These are phyloP conservation scores for Litchi chinensis DNA, from an alignment of 345 rosid species.

Conservation along the genomic window DNA sequence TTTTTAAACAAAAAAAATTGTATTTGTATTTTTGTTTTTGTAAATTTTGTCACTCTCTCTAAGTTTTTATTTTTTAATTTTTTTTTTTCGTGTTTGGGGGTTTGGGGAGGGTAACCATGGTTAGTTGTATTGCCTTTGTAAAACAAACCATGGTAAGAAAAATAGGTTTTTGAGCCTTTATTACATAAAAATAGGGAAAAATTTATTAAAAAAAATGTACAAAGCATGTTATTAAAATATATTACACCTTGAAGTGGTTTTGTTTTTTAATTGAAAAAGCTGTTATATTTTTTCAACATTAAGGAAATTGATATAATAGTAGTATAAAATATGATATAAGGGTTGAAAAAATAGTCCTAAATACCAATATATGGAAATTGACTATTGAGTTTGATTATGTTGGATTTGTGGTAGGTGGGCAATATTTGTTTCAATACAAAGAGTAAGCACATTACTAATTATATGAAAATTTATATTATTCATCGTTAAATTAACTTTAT, in stretches of 20 bases:
- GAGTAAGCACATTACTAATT: too few species aligned
- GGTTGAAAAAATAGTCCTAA: not conserved
- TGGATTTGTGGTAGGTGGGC: not conserved
- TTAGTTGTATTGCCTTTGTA: not conserved
- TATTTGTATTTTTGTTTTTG: not conserved
- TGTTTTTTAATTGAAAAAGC: too few species aligned
- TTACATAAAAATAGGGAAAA: not conserved
- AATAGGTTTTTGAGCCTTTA: not conserved
- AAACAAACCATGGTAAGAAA: slow-evolving; percentile 24
- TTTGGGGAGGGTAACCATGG: slow-evolving; percentile 27
- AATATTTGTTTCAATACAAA: too few species aligned
- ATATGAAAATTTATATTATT: too few species aligned
- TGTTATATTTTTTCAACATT: too few species aligned
- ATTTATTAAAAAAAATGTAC: not conserved
- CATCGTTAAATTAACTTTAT: too few species aligned
- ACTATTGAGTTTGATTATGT: not conserved
- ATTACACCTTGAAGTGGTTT: not conserved
- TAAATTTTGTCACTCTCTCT: slow-evolving; percentile 12
- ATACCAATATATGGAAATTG: not conserved
- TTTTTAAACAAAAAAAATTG: too few species aligned
- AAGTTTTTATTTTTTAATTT: too few species aligned
- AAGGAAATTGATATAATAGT: too few species aligned
- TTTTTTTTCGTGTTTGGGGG: too few species aligned
- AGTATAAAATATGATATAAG: too few species aligned
- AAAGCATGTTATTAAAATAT: not conserved